phyloP scores from a whole-genome alignment of 2,329 filamentous ascomycete genomes.

The Ophiocordyceps camponoti-leonardi region DNA sequence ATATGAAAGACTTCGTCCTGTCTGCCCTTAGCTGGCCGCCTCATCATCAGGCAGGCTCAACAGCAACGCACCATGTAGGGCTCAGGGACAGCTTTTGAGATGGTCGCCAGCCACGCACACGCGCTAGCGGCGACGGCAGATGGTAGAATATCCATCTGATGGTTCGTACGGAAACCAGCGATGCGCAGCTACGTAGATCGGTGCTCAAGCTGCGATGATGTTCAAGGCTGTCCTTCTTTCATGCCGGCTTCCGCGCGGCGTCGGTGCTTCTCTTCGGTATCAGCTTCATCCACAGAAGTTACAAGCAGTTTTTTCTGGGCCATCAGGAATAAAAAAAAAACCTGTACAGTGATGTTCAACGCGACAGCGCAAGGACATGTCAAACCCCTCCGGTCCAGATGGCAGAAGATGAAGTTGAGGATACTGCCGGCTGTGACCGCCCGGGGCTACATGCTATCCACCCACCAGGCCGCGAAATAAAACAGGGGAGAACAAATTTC shows the following conservation, averaged over 20 bases:
- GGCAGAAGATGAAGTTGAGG: neutral
- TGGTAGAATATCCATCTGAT: constrained; percentile 3
- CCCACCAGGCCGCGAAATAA: no score
- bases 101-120: constrained; percentile 7
- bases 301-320: neutral
- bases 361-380: no score
- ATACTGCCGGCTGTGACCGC: neutral
- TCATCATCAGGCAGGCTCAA: neutral
- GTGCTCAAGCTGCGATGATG: neutral
- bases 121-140: constrained; percentile 5
- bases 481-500: neutral
- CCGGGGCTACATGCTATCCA: neutral
- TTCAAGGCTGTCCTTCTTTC: neutral
- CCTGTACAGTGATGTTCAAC: no score
- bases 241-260: neutral
- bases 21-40: constrained; percentile 2
- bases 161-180: neutral
- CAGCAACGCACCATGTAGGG: constrained; percentile 32
- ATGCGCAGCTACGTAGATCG: neutral
- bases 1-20: constrained; percentile 83
- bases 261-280: neutral
- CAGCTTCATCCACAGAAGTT: neutral
- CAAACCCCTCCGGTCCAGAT: no score
- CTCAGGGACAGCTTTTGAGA: constrained; percentile 23
- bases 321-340: no score